Conservation (phyloP, 345 rosid species). For the Dimocarpus longan region DNA sequence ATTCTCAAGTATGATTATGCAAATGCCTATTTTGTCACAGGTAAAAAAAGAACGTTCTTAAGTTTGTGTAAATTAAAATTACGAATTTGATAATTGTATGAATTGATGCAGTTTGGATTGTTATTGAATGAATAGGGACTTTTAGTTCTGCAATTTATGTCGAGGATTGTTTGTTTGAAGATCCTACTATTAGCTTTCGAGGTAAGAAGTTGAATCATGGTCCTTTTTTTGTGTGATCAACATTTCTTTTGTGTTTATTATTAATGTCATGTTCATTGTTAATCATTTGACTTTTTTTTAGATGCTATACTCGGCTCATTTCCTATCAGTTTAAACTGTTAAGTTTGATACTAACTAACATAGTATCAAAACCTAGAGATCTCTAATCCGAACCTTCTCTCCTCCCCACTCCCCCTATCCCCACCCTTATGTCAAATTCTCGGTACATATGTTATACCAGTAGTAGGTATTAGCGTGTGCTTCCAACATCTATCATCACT, state of each 20-base stretch:
- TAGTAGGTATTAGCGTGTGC: too few species aligned
- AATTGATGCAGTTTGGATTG: background rate
- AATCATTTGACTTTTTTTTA: background rate
- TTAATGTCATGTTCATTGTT: background rate
- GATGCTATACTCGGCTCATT: too few species aligned
- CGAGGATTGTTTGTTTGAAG: conserved; percentile 84
- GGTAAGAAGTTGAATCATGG: conserved; percentile 42
- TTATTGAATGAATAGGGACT: conserved; percentile 45
- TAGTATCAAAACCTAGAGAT: too few species aligned
- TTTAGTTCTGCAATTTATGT: conserved; percentile 64
- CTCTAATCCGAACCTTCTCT: too few species aligned
- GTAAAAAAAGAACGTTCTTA: conserved; percentile 27
- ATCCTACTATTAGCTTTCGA: conserved; percentile 82
- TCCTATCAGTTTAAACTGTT: too few species aligned
- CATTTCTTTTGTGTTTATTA: background rate
- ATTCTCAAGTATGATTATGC: conserved; percentile 66
- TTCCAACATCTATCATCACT: too few species aligned
- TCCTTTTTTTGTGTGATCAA: background rate
- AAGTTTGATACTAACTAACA: too few species aligned
- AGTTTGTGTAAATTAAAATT: background rate
- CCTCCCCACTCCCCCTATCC: too few species aligned
- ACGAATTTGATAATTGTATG: background rate
- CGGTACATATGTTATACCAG: too few species aligned
- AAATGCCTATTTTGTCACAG: conserved; percentile 87
- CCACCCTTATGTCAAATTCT: too few species aligned